A percentile compares a stretch with the other conserved stretches of the same genome.
These are phyloP conservation scores for Bauhinia variegata DNA, from an alignment of 306 rosid species.

Conservation along the genomic window DNA sequence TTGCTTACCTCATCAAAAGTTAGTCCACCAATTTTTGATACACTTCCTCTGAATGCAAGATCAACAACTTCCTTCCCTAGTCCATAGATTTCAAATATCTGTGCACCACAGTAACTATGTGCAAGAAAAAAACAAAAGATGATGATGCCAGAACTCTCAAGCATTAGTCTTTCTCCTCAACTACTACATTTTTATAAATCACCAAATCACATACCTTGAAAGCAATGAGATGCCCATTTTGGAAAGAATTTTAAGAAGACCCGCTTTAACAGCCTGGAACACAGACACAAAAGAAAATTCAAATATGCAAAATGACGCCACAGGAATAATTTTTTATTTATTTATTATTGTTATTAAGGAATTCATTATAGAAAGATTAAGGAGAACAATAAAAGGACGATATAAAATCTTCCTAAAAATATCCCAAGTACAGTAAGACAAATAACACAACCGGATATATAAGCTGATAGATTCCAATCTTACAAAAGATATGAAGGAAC, in stretches of 20 bases:
- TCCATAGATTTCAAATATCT: slow-evolving; percentile 96
- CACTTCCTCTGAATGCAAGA: slow-evolving; percentile 86
- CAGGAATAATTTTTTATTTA: not conserved
- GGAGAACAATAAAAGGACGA: not conserved
- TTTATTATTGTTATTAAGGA: not conserved
- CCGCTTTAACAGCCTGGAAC: slow-evolving; percentile 85
- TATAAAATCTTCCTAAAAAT: slow-evolving; percentile 7
- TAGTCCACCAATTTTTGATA: slow-evolving; percentile 88
- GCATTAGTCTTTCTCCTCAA: slow-evolving; percentile 8
- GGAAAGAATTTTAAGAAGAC: slow-evolving; percentile 95
- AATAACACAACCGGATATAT: not conserved
- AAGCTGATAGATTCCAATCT: not conserved
- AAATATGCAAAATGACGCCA: not conserved
- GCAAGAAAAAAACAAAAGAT: slow-evolving; percentile 36
- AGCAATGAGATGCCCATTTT: slow-evolving; percentile 97
- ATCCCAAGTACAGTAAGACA: not conserved
- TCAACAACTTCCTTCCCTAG: slow-evolving; percentile 88
- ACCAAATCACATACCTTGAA: slow-evolving; percentile 65
- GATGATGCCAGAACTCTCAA: not conserved
- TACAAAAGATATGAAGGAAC: not conserved
- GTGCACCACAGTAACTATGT: slow-evolving; percentile 94
- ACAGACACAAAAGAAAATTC: slow-evolving; percentile 30
- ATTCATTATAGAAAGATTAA: slow-evolving; percentile 8
- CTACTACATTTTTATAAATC: not conserved
- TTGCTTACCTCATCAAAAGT: slow-evolving; percentile 94